Percentiles rank a stretch among this genome's conserved stretches.
Evolutionary conservation across 257 asterid genomes (phyloP).

Genomic region (Anisodus tanguticus): DNA sequence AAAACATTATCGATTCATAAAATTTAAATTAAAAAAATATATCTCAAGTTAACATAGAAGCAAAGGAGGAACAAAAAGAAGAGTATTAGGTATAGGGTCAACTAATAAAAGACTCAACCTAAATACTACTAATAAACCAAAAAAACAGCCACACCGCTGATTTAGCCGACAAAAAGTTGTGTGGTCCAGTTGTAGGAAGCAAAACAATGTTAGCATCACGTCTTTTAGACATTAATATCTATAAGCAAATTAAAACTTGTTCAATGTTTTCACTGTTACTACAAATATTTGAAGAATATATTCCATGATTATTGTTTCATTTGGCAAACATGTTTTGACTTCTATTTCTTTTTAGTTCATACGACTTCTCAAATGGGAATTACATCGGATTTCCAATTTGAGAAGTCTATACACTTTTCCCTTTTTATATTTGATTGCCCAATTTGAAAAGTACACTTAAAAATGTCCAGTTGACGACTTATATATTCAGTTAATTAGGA

Average conservation of each 20-base stretch:
- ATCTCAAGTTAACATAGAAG: too few species aligned
- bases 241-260: background rate
- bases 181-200: background rate
- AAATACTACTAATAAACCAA: background rate
- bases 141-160: too few species aligned
- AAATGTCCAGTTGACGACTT: too few species aligned
- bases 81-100: background rate
- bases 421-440: slow-evolving; percentile 16
- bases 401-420: background rate
- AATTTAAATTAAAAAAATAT: too few species aligned
- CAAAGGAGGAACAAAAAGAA: background rate
- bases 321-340: background rate
- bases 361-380: background rate
- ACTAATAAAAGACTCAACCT: background rate
- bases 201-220: background rate
- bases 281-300: background rate
- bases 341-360: background rate
- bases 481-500: too few species aligned
- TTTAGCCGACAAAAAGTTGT: too few species aligned
- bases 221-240: background rate
- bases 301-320: background rate
- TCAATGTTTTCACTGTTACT: background rate
- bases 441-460: too few species aligned
- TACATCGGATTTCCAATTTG: background rate
- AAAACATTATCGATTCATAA: background rate